phyloP scores from a whole-genome alignment of 2,329 filamentous ascomycete genomes.

The Colletotrichum sp. region DNA sequence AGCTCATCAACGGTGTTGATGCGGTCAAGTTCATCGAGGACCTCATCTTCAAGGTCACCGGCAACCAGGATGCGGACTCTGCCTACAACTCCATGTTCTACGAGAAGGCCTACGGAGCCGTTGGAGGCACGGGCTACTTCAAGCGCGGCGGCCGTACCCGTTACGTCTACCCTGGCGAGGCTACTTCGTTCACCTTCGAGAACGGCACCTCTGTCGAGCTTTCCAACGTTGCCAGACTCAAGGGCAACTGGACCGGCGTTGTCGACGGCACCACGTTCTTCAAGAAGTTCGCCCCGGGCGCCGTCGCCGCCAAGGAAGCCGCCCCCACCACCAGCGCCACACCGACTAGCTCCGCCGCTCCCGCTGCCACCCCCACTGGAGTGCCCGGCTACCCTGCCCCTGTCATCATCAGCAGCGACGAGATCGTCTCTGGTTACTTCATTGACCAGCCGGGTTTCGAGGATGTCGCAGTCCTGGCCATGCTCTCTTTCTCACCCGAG shows the following conservation, averaged over 20 bases:
- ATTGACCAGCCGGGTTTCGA: conserved; percentile 35
- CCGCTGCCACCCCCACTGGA: background rate
- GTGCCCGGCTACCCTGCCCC: conserved; percentile 30
- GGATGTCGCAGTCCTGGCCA: conserved; percentile 33
- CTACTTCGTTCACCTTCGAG: conserved; percentile 37
- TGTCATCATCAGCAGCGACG: conserved; percentile 27
- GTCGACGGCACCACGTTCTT: conserved; percentile 36
- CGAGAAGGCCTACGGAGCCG: conserved; percentile 23
- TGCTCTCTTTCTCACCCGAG: conserved; percentile 27
- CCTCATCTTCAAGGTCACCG: conserved; percentile 16
- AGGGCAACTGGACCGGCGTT: conserved; percentile 30
- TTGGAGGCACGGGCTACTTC: conserved; percentile 30
- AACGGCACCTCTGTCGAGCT: conserved; percentile 35
- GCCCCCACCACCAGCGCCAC: background rate
- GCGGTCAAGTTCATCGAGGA: conserved; percentile 26
- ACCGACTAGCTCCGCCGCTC: background rate
- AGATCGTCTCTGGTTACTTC: conserved; percentile 34
- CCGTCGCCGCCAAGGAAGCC: background rate
- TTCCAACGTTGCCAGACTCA: conserved; percentile 33
- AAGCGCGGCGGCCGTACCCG: conserved; percentile 28
- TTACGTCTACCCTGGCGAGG: conserved; percentile 31
- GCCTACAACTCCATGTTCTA: conserved; percentile 45
- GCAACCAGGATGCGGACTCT: conserved; percentile 27
- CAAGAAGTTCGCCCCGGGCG: conserved; percentile 29
- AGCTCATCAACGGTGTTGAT: conserved; percentile 28